A percentile compares a stretch with the other conserved stretches of the same genome.
Conservation (phyloP, 2,329 filamentous ascomycete genomes). For the Helotiales sp. region DNA sequence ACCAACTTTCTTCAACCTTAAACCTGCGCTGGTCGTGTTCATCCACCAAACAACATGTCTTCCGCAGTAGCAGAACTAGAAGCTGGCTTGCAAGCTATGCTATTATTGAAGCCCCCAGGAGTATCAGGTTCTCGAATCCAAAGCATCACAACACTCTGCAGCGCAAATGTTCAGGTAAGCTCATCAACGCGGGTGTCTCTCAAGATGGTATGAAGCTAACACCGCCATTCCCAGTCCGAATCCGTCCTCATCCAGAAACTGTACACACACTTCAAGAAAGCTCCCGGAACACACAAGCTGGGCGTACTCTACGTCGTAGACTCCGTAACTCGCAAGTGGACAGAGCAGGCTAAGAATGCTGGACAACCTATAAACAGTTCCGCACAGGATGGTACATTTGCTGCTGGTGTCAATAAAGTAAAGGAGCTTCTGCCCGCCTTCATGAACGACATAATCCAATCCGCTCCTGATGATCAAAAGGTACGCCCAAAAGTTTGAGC, state of each 20-base stretch:
- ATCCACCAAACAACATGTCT: conserved; percentile 59
- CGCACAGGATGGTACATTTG: conserved; percentile 88
- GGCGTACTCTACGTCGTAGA: conserved; percentile 99
- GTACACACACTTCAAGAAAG: conserved; percentile 95
- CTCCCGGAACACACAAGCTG: conserved; percentile 92
- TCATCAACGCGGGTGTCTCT: conserved; percentile 21
- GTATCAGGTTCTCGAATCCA: conserved; percentile 92
- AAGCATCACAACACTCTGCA: conserved; percentile 83
- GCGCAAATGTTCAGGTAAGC: conserved; percentile 85
- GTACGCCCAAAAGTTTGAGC: conserved; percentile 58
- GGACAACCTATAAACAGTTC: conserved; percentile 79
- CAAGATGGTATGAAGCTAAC: conserved; percentile 17
- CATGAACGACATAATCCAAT: conserved; percentile 92
- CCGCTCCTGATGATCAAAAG: conserved; percentile 93
- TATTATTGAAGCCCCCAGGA: conserved; percentile 86
- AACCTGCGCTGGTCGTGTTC: conserved; percentile 14
- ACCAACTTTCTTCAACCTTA: conserved; percentile 16
- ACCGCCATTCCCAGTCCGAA: conserved; percentile 68
- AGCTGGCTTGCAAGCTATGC: conserved; percentile 86
- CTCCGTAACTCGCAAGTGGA: conserved; percentile 98
- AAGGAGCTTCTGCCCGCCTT: conserved; percentile 90
- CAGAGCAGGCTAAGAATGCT: conserved; percentile 87
- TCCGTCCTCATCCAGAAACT: conserved; percentile 94
- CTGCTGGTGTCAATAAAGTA: conserved; percentile 93
- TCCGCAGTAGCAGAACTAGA: conserved; percentile 90